These are phyloP conservation scores for Colletotrichum sp. DNA, from an alignment of 2,329 filamentous ascomycete species.

Conservation along the genomic window DNA sequence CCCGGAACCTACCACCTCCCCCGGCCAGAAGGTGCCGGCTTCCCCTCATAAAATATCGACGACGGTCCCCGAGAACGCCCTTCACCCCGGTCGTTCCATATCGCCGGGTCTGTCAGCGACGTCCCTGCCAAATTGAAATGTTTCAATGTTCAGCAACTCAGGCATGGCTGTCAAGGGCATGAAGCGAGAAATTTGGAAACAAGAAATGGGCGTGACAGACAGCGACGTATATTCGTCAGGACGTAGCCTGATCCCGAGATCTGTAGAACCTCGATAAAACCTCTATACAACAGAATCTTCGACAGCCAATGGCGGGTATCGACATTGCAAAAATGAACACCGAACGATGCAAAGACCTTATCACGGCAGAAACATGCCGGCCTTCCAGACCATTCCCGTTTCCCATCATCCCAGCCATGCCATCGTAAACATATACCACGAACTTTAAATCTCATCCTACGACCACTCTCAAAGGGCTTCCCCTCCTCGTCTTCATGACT, in stretches of 20 bases:
- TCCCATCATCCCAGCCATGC: not conserved
- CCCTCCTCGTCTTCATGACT: not conserved
- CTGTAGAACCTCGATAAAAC: not conserved
- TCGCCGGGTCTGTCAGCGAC: not conserved
- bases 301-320: slow-evolving; percentile 14
- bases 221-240: not conserved
- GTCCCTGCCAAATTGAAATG: not conserved
- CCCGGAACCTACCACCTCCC: not conserved
- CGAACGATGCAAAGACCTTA: not conserved
- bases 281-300: not conserved
- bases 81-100: not conserved
- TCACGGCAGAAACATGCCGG: not conserved
- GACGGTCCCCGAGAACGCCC: not conserved
- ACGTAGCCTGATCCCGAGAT: not conserved
- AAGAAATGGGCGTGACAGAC: not conserved
- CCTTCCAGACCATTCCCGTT: not conserved
- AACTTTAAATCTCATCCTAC: not conserved
- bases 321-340: not conserved
- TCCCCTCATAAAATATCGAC: not conserved
- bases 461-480: not conserved
- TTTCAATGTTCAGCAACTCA: not conserved
- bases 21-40: not conserved
- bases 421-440: not conserved
- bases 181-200: not conserved
- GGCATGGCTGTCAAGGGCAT: not conserved